Base-by-base conservation (phyloP, 1,284 basidiomycete genomes). In the Termitomyces sp. region DNA sequence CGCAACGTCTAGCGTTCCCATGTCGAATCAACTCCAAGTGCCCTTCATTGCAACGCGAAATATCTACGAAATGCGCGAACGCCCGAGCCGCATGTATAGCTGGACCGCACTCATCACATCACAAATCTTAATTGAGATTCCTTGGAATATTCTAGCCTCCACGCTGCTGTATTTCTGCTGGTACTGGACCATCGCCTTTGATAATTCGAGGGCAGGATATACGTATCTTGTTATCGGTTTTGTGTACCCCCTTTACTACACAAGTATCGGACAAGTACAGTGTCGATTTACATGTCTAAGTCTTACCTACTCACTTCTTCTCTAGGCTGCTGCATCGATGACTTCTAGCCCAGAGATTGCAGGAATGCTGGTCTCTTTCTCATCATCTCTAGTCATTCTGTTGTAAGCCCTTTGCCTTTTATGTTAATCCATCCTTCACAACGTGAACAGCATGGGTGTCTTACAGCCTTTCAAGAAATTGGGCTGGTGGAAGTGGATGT, bases 401-500 rank as follows among this genome's bases (percentile, higher is more conserved):
- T 88, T 88, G 78, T 86, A 60, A 64, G 83, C 28, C 14, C 16
- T 11, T 14, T 21, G 3, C 18, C 13, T 14, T 40, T 11, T 2
- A 4, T 16, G 13, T 28, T 45, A 24, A 13, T 24, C 49, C 5
- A 11, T 33, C 9, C 11, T 39, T 51, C 38, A 47, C 34, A 33
- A 19, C 5, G 14, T 19, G 10, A 16, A 5, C 53, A 82, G 76
- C 68, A 79, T 83, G 55, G 84, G 83, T 58, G 80, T 84, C 19
- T 56, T 86, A 44, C 84, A 87, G 64, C 83, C 84, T 0, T 86
- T 72, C 68, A 62, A 72, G 5, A 66, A 75, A 11, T 78, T 91
- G 5, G 84, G 83, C 5, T 91, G 88, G 84, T 91, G 88, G 88
- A 72, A 73, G 58, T 92, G 89, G 85, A 88, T 91, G 84, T 89